Evolutionary conservation across 768 basidiomycete genomes (phyloP), one percentile per base, ranked within the genome.

Genomic region (Dioszegia aurantiaca): DNA sequence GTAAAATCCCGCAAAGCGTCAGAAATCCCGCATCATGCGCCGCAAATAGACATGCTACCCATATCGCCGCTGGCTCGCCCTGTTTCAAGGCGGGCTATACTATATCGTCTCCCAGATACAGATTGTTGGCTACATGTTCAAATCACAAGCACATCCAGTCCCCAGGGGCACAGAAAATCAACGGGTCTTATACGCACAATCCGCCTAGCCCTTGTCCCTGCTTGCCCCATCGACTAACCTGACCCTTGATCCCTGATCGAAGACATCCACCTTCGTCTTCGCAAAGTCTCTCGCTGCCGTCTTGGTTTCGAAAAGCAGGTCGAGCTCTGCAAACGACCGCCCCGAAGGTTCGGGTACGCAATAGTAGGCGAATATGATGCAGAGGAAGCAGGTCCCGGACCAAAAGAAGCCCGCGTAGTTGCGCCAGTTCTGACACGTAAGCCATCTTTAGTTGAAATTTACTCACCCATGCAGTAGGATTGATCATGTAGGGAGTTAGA

Each of bases 281-380:
- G 63, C 56, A 66, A 76, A 76, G 26, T 65, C 58, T 63, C 74
- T 62, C 2, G 74, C 77, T 17, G 74, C 61, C 10, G 78, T 23
- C 33, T 37, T 37, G 16, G 27, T 12, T 58, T 78, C 75, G 59
- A 80, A 80, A 37, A 80, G 67, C 28, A 79, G 43, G 61, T 78
- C 78, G 48, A 80, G 65, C 60, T 80, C 79, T 23, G 74, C 72
- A 56, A 72, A 75, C 0, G 68, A 61, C 24, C 71, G 51, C 24
- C 68, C 67, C 1, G 65, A 60, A 17, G 68, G 63, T 45, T 72
- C 72, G 23, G 70, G 70, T 6, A 69, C 52, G 48, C 71, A 63
- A 60, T 68, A 73, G 42, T 68, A 73, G 23, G 59, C 47, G 46
- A 68, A 73, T 23, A 73, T 42, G 37, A 70, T 40, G 49, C 68